A percentile compares a stretch with the other conserved stretches of the same genome.
phyloP scores from a whole-genome alignment of 257 asterid species.

The Asclepias syriaca region DNA sequence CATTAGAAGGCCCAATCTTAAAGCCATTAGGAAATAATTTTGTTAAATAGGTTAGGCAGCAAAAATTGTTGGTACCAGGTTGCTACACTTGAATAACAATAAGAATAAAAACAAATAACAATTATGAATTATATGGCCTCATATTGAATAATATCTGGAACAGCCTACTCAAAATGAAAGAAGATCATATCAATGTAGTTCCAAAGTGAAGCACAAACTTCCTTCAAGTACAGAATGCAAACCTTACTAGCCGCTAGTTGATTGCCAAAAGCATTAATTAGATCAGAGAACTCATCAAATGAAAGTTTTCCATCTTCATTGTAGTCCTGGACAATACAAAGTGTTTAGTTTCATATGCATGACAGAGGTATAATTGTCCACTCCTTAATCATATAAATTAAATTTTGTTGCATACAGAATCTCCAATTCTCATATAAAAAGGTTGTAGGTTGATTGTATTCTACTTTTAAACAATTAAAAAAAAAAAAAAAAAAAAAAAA shows the following conservation, averaged over 20 bases:
- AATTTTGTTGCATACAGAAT: not conserved
- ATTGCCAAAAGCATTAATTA: constrained; percentile 93
- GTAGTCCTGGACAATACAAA: constrained; percentile 59
- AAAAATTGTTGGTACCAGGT: not conserved
- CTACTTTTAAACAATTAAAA: too few relatives aligned
- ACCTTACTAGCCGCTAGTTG: constrained; percentile 87
- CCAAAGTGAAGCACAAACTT: constrained; percentile 12
- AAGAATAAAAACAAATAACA: not conserved
- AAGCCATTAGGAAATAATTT: not conserved
- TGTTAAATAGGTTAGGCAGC: not conserved
- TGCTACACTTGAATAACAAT: not conserved
- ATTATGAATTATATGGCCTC: not conserved
- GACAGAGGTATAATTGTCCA: not conserved
- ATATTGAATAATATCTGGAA: not conserved
- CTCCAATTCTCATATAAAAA: not conserved
- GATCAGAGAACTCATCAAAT: constrained; percentile 61
- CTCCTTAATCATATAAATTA: not conserved
- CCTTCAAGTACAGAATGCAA: constrained; percentile 14
- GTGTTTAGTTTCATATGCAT: constrained; percentile 13
- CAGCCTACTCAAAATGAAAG: constrained; percentile 4
- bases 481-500: too few relatives aligned
- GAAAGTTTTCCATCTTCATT: constrained; percentile 82
- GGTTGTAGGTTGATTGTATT: not conserved
- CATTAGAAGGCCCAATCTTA: not conserved
- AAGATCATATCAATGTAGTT: not conserved